Evolutionary conservation across 169 alveolate genomes (phyloP), one percentile per base, ranked within the genome.

Genomic region (Eimeria praecox): DNA sequence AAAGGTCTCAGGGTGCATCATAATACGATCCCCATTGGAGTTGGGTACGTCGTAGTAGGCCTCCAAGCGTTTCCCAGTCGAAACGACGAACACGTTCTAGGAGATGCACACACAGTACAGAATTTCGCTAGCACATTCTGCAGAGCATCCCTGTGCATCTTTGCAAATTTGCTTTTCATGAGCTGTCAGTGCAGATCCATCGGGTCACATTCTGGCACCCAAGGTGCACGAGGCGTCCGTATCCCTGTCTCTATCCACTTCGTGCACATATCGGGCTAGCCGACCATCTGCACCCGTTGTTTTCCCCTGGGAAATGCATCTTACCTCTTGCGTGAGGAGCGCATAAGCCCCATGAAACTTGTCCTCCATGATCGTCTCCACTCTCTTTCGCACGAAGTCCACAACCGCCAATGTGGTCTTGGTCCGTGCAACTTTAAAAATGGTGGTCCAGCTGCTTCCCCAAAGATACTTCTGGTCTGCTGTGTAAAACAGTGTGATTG

Each of bases 381-480:
- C 88, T 30, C 90, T 80, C 73, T 95, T 95, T 30, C 86, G 80
- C 33, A 95, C 95, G 59, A 54, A 95, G 52, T 80, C 96, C 42
- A 80, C 96, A 24, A 95, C 52, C 8, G 95, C 77, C 78, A 95
- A 69, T 10, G 92, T 46, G 46, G 95, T 46, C 71, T 86, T 80
- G 30, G 94, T 90, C 56, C 97, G 94, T 27, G 87, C 94, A 33
- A 95, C 94, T 49, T 95, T 95, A 90, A 95, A 95, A 24, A 95
- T 80, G 18, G 97, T 95, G 56, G 97, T 95, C 97, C 97, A 95
- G 95, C 96, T 90, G 94, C 96, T 90, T 10, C 97, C 97, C 97
- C 97, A 95, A 44, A 95, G 92, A 66, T 95, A 95, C 71, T 95
- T 95, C 46, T 83, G 88, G 87, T 95, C 96, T 49, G 46, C 95